Percentiles rank a stretch among this genome's conserved stretches.
Evolutionary conservation across 2,329 filamentous ascomycete genomes (phyloP).

Genomic region (Cryphonectria parasitica): DNA sequence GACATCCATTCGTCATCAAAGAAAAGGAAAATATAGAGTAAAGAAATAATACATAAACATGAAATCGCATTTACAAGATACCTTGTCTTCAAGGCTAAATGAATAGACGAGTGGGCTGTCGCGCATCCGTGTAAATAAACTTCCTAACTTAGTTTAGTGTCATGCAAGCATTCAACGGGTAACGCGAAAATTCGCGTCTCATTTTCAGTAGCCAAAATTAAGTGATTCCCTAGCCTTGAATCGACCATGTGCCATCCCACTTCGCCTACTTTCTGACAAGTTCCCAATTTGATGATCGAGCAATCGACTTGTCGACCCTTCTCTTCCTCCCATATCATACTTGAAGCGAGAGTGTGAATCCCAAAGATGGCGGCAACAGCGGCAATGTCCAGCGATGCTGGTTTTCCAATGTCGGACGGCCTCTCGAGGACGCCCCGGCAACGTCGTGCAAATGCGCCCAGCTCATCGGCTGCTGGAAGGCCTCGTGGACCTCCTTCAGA

Average conservation of each 20-base stretch:
- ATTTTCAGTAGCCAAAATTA: conserved; percentile 13
- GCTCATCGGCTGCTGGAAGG: conserved; percentile 50
- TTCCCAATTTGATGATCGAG: neutral
- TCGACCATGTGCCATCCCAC: conserved; percentile 19
- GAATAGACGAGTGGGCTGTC: neutral
- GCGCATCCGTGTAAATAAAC: conserved; percentile 17
- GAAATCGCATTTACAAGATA: neutral
- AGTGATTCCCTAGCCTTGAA: neutral
- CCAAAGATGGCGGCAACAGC: conserved; percentile 40
- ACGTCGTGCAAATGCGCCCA: conserved; percentile 50
- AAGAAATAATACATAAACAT: neutral
- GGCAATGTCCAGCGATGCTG: conserved; percentile 60
- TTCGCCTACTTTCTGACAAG: neutral
- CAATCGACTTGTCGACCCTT: neutral
- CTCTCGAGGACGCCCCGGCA: conserved; percentile 51
- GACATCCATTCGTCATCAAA: neutral
- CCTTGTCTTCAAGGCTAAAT: neutral
- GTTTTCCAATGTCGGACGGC: conserved; percentile 61
- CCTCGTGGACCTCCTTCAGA: conserved; percentile 66
- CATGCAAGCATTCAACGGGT: conserved; percentile 28
- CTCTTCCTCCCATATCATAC: conserved; percentile 6
- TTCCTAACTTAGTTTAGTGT: conserved; percentile 22
- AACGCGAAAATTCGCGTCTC: conserved; percentile 25
- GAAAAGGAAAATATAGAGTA: neutral
- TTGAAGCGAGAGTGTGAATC: neutral